A percentile compares a stretch with the other conserved stretches of the same genome.
Evolutionary conservation across 495 filamentous ascomycete species (phyloP).

Genomic region (Podospora fimiseda): DNA sequence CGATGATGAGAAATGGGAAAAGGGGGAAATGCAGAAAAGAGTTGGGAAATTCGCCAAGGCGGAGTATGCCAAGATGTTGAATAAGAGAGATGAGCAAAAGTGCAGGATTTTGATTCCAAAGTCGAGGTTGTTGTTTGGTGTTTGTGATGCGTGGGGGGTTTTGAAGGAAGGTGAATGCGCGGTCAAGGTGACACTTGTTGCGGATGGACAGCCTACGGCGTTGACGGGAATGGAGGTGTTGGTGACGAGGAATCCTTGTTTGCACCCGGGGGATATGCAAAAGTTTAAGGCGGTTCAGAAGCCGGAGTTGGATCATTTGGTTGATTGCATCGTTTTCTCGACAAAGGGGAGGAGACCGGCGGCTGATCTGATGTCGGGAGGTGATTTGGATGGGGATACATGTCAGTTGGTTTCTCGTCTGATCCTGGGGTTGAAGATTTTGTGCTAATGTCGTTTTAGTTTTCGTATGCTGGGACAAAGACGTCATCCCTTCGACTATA

Average conservation of each 20-base stretch:
- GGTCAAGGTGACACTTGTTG: slow-evolving; percentile 39
- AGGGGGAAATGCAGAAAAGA: slow-evolving; percentile 14
- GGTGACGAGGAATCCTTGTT: slow-evolving; percentile 47
- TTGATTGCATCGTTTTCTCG: slow-evolving; percentile 49
- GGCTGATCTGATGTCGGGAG: slow-evolving; percentile 50
- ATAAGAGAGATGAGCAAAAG: slow-evolving; percentile 40
- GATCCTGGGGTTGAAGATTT: too few relatives aligned
- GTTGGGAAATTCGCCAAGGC: slow-evolving; percentile 32
- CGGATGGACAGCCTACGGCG: slow-evolving; percentile 34
- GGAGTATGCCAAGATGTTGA: slow-evolving; percentile 41
- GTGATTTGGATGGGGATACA: slow-evolving; percentile 47
- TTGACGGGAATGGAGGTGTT: slow-evolving; percentile 38
- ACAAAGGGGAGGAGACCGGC: slow-evolving; percentile 40
- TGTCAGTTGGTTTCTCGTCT: too few relatives aligned
- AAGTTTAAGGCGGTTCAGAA: slow-evolving; percentile 43
- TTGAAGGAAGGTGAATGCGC: slow-evolving; percentile 42
- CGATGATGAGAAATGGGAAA: slow-evolving; percentile 25
- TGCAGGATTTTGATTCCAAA: slow-evolving; percentile 42
- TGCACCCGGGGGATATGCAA: slow-evolving; percentile 48
- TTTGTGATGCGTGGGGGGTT: slow-evolving; percentile 43
- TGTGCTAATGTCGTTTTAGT: too few relatives aligned
- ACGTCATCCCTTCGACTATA: slow-evolving; percentile 39
- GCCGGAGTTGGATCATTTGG: slow-evolving; percentile 37
- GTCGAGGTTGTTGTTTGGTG: slow-evolving; percentile 43
- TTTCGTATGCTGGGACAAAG: slow-evolving; percentile 48